A percentile compares a stretch with the other conserved stretches of the same genome.
Conservation (phyloP, 108 stramenopile species). For the Thalassiosira profunda region DNA sequence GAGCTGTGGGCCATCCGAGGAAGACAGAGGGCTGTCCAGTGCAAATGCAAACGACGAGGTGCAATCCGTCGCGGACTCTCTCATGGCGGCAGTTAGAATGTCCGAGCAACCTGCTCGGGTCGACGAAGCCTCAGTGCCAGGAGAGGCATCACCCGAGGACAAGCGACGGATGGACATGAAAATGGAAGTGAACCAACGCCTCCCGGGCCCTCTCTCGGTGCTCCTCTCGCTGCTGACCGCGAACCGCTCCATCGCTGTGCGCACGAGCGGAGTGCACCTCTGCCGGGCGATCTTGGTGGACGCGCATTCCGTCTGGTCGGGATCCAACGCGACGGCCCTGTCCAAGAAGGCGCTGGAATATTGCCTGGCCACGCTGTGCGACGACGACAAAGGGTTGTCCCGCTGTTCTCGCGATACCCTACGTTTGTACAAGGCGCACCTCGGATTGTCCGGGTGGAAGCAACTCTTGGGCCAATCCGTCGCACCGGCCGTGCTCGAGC, state of each 20-base stretch:
- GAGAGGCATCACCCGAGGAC: too few species aligned
- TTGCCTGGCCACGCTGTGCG: constrained; percentile 28
- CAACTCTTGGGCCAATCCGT: constrained; percentile 21
- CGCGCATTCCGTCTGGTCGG: constrained; percentile 34
- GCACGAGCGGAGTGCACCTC: constrained; percentile 27
- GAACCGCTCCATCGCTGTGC: constrained; percentile 22
- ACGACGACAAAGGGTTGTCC: constrained; percentile 13
- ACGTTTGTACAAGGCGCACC: constrained; percentile 11
- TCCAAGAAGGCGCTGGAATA: constrained; percentile 43
- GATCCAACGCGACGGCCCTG: constrained; percentile 6
- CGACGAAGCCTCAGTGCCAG: background rate
- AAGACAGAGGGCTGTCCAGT: too few species aligned
- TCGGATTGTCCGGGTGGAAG: constrained; percentile 27
- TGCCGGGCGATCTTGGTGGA: constrained; percentile 35
- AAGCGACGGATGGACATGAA: constrained; percentile 7
- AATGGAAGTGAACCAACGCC: constrained; percentile 44
- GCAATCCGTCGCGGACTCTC: constrained; percentile 21
- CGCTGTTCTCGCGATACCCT: constrained; percentile 5
- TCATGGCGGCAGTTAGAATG: constrained; percentile 6
- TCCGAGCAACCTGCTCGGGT: constrained; percentile 3
- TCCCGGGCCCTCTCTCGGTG: constrained; percentile 45
- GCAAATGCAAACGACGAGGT: background rate
- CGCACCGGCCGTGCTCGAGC: constrained; percentile 41
- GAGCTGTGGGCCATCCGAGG: too few species aligned
- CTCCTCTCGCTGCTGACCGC: constrained; percentile 23